phyloP scores from a whole-genome alignment of 2,329 filamentous ascomycete species.

The Diaporthe batatas region DNA sequence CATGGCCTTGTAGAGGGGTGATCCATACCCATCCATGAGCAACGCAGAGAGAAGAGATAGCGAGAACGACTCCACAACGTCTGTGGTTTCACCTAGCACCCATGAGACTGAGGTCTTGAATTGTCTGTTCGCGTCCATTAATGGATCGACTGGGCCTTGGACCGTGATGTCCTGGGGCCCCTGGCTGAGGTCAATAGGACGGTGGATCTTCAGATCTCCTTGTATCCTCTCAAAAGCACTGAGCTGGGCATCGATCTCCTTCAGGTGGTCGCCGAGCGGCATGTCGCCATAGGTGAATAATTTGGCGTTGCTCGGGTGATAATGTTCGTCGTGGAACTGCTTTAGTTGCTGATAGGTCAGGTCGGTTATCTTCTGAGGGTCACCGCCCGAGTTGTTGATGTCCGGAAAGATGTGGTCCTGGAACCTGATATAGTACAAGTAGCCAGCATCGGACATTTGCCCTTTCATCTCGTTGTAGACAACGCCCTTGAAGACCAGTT shows the following conservation, averaged over 20 bases:
- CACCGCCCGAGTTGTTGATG: constrained; percentile 96
- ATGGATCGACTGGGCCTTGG: constrained; percentile 85
- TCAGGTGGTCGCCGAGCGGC: constrained; percentile 83
- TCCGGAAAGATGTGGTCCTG: constrained; percentile 94
- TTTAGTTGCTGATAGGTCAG: constrained; percentile 91
- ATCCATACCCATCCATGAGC: constrained; percentile 94
- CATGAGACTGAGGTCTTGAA: constrained; percentile 95
- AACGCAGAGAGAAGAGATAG: constrained; percentile 85
- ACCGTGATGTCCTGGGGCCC: constrained; percentile 79
- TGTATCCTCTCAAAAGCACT: constrained; percentile 78
- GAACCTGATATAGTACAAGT: constrained; percentile 95
- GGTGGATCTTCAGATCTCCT: constrained; percentile 79
- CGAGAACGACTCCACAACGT: constrained; percentile 91
- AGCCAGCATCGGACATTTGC: constrained; percentile 97
- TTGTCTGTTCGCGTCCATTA: constrained; percentile 88
- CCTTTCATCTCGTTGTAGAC: constrained; percentile 99
- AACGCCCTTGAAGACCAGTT: constrained; percentile 94
- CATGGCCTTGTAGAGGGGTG: constrained; percentile 88
- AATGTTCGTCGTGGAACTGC: constrained; percentile 91
- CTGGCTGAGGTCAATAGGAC: constrained; percentile 77
- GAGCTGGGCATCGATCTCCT: constrained; percentile 82
- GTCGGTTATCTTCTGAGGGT: constrained; percentile 96
- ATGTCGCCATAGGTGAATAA: constrained; percentile 96
- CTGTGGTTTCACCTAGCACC: constrained; percentile 85
- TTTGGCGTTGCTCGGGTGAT: constrained; percentile 97